Percentiles rank a stretch among this genome's conserved stretches.
These are phyloP conservation scores for Talaromyces piceae DNA, from an alignment of 2,329 filamentous ascomycete genomes.

Conservation along the genomic window DNA sequence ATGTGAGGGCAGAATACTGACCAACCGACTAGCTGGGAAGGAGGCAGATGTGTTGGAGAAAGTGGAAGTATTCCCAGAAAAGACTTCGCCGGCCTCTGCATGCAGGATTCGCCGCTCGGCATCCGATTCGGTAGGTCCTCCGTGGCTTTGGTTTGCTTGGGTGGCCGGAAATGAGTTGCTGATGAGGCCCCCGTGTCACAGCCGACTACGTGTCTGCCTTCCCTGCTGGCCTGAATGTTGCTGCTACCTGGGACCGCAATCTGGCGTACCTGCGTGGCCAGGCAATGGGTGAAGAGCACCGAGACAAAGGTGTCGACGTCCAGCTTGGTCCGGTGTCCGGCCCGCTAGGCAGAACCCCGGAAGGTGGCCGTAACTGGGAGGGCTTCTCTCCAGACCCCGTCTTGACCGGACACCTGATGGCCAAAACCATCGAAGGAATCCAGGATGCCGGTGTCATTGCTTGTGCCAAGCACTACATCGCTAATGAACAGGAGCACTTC, in stretches of 20 bases:
- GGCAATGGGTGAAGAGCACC: constrained; percentile 69
- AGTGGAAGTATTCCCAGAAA: constrained; percentile 42
- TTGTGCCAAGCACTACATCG: constrained; percentile 69
- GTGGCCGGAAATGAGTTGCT: neutral
- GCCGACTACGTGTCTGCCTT: constrained; percentile 78
- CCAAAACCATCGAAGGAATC: constrained; percentile 68
- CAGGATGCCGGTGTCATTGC: constrained; percentile 77
- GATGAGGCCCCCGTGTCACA: constrained; percentile 15
- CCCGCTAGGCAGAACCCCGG: constrained; percentile 60
- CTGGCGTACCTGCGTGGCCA: constrained; percentile 62
- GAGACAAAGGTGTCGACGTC: constrained; percentile 66
- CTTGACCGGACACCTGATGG: constrained; percentile 64
- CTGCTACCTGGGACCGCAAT: constrained; percentile 70
- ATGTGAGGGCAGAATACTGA: neutral
- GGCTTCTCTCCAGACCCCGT: constrained; percentile 65
- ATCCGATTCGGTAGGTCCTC: constrained; percentile 59
- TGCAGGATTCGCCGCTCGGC: constrained; percentile 80
- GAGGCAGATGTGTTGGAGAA: constrained; percentile 72
- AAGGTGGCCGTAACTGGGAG: constrained; percentile 64
- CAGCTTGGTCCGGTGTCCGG: constrained; percentile 72
- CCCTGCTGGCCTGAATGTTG: constrained; percentile 67
- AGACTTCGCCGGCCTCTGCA: constrained; percentile 65
- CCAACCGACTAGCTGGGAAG: constrained; percentile 48
- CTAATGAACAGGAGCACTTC: constrained; percentile 68
- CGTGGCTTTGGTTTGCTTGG: neutral